Base-by-base conservation (phyloP, 1,284 basidiomycete genomes). In the Trametes versicolor region DNA sequence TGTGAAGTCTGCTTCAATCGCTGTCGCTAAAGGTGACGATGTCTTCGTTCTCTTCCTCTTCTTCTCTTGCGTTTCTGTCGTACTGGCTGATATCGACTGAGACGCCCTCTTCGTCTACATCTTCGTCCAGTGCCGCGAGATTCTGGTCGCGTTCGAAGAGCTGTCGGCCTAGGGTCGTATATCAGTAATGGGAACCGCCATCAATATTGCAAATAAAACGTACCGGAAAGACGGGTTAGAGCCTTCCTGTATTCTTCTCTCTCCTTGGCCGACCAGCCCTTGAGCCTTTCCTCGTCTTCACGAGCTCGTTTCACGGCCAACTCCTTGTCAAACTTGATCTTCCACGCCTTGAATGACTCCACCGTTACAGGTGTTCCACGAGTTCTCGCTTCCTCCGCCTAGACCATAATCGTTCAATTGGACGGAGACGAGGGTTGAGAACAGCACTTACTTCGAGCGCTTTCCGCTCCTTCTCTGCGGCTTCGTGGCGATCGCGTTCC, bases 11-110 rank as follows among this genome's bases (percentile, higher is more conserved):
- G 36, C 60, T 32, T 77, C 73, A 95, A 77, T 95, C 93, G 71
- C 92, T 94, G 75, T 95, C 93, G 73, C 93, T 95, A 75, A 94
- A 94, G 62, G 86, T 85, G 60, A 91, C 78, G 48, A 81, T 78
- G 41, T 87, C 85, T 55, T 88, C 87, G 55, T 86, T 84, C 23
- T 86, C 85, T 58, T 91, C 85, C 54, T 92, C 87, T 65, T 90
- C 85, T 43, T 83, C 83, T 47, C 66, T 63, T 83, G 83, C 82
- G 56, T 83, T 84, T 67, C 96, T 85, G 68, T 95, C 92, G 74
- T 96, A 98, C 76, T 96, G 91, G 71, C 89, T 93, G 73, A 94
- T 78, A 76, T 97, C 96, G 58, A 97, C 93, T 36, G 93, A 95
- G 43, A 91, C 87, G 0, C 87, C 87, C 34, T 89, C 96, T 75